These are phyloP conservation scores for Pichia sp. DNA, from an alignment of 1,139 yeast genomes.

Conservation along the genomic window DNA sequence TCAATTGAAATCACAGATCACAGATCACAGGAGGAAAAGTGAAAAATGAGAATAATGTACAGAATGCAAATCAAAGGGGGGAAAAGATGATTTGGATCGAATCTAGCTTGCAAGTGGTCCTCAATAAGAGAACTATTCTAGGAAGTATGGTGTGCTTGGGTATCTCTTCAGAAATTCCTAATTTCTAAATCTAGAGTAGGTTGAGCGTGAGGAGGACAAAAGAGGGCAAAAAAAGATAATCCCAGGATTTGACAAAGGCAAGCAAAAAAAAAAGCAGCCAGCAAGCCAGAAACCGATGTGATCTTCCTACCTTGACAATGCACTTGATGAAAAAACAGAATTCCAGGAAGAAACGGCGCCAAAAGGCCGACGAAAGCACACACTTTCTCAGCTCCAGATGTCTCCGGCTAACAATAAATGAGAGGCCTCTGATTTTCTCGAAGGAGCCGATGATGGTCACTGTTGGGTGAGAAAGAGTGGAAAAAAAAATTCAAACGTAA, in stretches of 20 bases:
- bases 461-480: not conserved
- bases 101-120: not conserved
- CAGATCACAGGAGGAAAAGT: not conserved
- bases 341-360: not conserved
- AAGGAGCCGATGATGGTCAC: not conserved
- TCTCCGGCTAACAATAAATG: not conserved
- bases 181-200: not conserved
- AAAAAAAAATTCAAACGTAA: not conserved
- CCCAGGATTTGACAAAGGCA: not conserved
- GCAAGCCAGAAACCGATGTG: not conserved
- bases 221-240: not conserved
- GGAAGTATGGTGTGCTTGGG: not conserved
- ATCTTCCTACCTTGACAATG: not conserved
- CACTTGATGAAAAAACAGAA: not conserved
- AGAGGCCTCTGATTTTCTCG: not conserved
- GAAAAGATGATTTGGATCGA: not conserved
- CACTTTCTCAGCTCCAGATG: not conserved
- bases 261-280: not conserved
- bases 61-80: not conserved
- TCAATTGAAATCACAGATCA: not conserved
- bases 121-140: not conserved
- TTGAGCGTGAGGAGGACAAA: not conserved
- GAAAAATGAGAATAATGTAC: slow-evolving; percentile 1
- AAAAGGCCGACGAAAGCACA: not conserved
- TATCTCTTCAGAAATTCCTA: not conserved